Conservation (phyloP, 2,329 filamentous ascomycete genomes). For the Chaetomiaceae sp. region DNA sequence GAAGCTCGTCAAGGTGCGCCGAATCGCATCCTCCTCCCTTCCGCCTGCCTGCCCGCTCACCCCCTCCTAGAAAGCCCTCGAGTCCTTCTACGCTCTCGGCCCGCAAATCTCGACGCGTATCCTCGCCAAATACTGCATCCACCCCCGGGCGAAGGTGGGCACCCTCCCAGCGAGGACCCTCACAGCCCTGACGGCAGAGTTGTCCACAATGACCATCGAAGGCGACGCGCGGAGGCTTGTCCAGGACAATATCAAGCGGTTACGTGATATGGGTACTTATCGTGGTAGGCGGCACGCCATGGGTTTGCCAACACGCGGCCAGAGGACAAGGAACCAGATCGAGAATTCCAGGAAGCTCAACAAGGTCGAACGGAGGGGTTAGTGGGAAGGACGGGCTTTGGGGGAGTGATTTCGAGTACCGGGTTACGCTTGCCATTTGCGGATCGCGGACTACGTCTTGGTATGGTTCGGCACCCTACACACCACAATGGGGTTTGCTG, state of each 20-base stretch:
- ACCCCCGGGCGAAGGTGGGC: slow-evolving; percentile 74
- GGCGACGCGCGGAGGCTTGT: slow-evolving; percentile 76
- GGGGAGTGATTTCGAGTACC: neutral
- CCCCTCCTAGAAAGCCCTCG: slow-evolving; percentile 59
- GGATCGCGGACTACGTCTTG: neutral
- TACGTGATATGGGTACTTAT: slow-evolving; percentile 89
- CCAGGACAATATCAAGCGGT: slow-evolving; percentile 75
- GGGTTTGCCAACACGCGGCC: slow-evolving; percentile 84
- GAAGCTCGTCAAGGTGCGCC: slow-evolving; percentile 72
- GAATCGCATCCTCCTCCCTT: slow-evolving; percentile 7
- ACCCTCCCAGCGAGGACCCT: slow-evolving; percentile 70
- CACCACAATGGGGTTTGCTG: neutral
- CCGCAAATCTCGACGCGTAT: slow-evolving; percentile 64
- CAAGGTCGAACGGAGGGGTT: slow-evolving; percentile 45
- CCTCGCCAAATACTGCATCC: slow-evolving; percentile 84
- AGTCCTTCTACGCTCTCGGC: slow-evolving; percentile 83
- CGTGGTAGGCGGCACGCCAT: slow-evolving; percentile 88
- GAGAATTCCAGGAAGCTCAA: slow-evolving; percentile 59
- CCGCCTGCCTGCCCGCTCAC: slow-evolving; percentile 7
- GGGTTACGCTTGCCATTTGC: neutral
- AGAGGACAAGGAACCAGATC: slow-evolving; percentile 75
- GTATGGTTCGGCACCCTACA: neutral
- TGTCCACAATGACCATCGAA: slow-evolving; percentile 90
- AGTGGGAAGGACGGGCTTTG: slow-evolving; percentile 9
- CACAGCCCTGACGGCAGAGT: slow-evolving; percentile 74